These are phyloP conservation scores for Globisporangium viniferum DNA, from an alignment of 352 stramenopile genomes.

Conservation along the genomic window DNA sequence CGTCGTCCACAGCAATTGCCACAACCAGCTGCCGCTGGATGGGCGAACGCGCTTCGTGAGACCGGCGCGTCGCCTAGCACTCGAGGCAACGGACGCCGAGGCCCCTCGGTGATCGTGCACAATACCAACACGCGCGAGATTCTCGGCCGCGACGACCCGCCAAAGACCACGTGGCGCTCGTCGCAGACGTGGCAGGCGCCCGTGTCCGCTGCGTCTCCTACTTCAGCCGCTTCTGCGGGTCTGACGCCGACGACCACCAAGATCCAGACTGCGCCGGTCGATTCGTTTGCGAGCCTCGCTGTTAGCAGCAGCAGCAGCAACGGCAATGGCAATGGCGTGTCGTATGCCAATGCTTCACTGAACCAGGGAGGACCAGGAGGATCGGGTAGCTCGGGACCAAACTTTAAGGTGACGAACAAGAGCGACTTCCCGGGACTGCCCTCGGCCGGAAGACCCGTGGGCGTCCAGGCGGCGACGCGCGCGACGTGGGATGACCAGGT, in stretches of 20 bases:
- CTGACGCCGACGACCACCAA: constrained; percentile 51
- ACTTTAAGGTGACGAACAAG: constrained; percentile 33
- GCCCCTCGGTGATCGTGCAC: constrained; percentile 50
- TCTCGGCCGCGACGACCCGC: constrained; percentile 33
- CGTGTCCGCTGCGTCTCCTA: constrained; percentile 15
- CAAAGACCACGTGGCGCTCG: constrained; percentile 49
- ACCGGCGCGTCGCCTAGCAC: constrained; percentile 37
- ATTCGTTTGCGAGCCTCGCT: constrained; percentile 48
- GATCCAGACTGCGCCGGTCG: constrained; percentile 51
- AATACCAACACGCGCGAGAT: constrained; percentile 52
- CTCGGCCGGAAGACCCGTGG: constrained; percentile 45
- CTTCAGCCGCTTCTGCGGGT: constrained; percentile 19
- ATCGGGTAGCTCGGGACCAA: constrained; percentile 12
- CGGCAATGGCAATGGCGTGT: constrained; percentile 16
- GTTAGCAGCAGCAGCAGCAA: constrained; percentile 18
- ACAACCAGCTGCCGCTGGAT: constrained; percentile 45
- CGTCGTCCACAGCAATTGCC: constrained; percentile 26
- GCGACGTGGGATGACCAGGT: constrained; percentile 81
- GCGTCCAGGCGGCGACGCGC: constrained; percentile 72
- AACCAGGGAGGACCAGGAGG: constrained; percentile 20
- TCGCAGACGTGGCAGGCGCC: constrained; percentile 49
- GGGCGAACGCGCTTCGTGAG: constrained; percentile 69
- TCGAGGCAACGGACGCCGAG: constrained; percentile 23
- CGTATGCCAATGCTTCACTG: constrained; percentile 35
- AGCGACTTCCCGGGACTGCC: constrained; percentile 81